Base-by-base conservation (phyloP, 1,139 yeast genomes). In the Debaryomyces sp. region DNA sequence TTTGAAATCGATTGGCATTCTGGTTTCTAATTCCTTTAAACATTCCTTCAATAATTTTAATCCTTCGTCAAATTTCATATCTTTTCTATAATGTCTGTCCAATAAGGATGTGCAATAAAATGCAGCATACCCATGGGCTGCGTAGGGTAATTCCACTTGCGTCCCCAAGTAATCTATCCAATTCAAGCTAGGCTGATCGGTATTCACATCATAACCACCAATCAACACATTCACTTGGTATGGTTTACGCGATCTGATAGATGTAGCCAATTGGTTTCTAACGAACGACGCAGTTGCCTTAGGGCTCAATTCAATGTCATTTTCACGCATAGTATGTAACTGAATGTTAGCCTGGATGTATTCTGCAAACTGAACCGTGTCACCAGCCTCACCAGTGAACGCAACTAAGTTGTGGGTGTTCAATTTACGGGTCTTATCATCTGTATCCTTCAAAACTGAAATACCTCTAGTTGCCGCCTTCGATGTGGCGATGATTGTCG, bases 81-180 rank as follows among this genome's bases (percentile, higher is more conserved):
- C 95, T 43, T 85, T 80, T 63, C 86, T 80, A 70, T 92, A 91
- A 70, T 92, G 97, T 59, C 87, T 91, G 72, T 94, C 99, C 59
- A 95, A 78, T 54, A 94, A 75, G 4, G 99, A 89, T 66, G 90
- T 80, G 41, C 96, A 85, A 68, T 94, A 94, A 69, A 91, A 95
- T 2, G 96, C 96, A 32, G 99, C 96, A 63, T 95, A 94, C 2
- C 99, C 99, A 63, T 91, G 97, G 2, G 97, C 96, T 10, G 96
- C 97, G 64, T 95, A 94, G 18, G 99, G 98, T 51, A 94, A 77
- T 53, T 87, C 90, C 15, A 87, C 96, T 57, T 86, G 84, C 4
- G 99, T 90, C 3, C 99, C 99, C 60, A 95, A 75, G 66, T 94
- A 94, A 66, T 94, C 99, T 58, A 95, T 89, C 87, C 95, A 91